Base-by-base conservation (phyloP, 306 rosid genomes). In the Glycyrrhiza uralensis region DNA sequence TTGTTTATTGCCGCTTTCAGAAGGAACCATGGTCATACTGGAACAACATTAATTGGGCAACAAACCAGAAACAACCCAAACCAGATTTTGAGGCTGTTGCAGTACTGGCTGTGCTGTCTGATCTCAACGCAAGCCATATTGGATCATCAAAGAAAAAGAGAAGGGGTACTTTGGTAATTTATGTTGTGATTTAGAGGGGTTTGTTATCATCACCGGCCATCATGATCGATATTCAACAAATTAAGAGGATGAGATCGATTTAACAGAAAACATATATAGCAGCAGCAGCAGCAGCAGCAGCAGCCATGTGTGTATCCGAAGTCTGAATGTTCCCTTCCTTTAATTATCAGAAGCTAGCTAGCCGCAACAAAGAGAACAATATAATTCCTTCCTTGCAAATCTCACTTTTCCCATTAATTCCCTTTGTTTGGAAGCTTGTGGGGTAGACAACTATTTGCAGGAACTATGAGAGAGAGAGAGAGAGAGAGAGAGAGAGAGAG, bases 361-460 rank as follows among this genome's bases (percentile, higher is more conserved):
- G n/a, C n/a, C n/a, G 75, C 52, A 69, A 35, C 35, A 62, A 63
- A 33, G 64, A 70, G 70, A 56, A 77, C 63, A 73, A 54, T 35
- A 65, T 66, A 67, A 64, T 73, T 84, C n/a, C n/a, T n/a, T n/a
- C n/a, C 74, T 66, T 81, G 83, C 83, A 87, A 89, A 86, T 91
- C 91, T 84, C 89, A 84, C 96, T 91, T 91, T 91, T n/a, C n/a
- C 92, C 83, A 85, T 86, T 85, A 86, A 89, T 94, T 89, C 88
- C 80, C 87, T 89, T 85, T 85, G 72, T 89, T 89, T 94, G 96
- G 96, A 94, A 88, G 89, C 81, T 91, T 94, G 92, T 87, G 97
- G 70, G 75, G 71, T 61, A 66, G 72, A 58, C 75, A 85, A 81
- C 86, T 84, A 78, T 78, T 75, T 81, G 84, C 85, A 80, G 70